Evolutionary conservation across 1,139 yeast genomes (phyloP).

Genomic region (Arxiozyma telluris): DNA sequence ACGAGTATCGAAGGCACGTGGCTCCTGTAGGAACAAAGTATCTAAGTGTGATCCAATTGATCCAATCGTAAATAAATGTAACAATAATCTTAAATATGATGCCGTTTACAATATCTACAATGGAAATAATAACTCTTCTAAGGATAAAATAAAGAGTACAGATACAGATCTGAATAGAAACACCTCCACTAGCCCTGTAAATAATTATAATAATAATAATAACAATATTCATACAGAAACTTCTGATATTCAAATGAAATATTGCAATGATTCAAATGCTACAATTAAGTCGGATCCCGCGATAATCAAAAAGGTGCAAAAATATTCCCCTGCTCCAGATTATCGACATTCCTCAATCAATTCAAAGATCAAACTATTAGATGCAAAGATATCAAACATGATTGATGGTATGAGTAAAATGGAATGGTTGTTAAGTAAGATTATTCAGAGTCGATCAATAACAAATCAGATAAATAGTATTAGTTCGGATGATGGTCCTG

Average conservation of each 20-base stretch:
- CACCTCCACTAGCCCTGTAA: too few species aligned
- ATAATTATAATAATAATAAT: too few species aligned
- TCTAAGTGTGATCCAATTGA: conserved; percentile 30
- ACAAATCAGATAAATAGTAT: not conserved
- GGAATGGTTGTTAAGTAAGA: conserved; percentile 12
- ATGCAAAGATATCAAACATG: conserved; percentile 19
- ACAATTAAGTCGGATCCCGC: not conserved
- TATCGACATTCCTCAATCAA: not conserved
- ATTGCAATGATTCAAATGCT: too few species aligned
- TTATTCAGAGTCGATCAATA: conserved; percentile 6
- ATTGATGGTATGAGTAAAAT: conserved; percentile 18
- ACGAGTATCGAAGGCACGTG: conserved; percentile 32
- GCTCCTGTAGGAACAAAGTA: conserved; percentile 31
- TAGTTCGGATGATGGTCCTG: not conserved
- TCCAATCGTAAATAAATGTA: conserved; percentile 18
- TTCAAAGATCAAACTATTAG: conserved; percentile 16
- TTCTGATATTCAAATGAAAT: too few species aligned
- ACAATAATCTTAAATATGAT: conserved; percentile 23
- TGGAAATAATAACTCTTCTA: conserved; percentile 5
- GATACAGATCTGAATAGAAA: too few species aligned
- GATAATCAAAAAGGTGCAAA: not conserved
- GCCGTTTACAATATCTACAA: conserved; percentile 18
- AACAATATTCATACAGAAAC: too few species aligned
- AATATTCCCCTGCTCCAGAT: not conserved
- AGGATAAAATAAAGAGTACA: conserved; percentile 1